Evolutionary conservation across 176 grass and related monocot genomes (phyloP), one percentile per base, ranked within the genome.

Genomic region (Hyparrhenia diplandra): DNA sequence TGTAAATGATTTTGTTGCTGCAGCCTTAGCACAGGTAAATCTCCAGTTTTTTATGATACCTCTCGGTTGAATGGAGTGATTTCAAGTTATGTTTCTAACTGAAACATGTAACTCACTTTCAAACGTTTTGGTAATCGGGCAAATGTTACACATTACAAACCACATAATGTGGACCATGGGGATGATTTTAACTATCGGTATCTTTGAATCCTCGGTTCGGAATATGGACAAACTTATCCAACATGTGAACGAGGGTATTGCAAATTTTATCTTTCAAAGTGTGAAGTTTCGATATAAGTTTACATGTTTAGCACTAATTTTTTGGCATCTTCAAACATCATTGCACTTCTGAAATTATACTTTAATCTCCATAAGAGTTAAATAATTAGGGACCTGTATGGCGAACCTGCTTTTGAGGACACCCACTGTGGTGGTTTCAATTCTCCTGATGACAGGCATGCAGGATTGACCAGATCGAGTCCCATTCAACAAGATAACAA

Each of bases 81-180:
- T 84, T 51, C 2, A 69, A 65, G 67, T 17, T 55, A 51, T 40
- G 34, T 30, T 79, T 75, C 82, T 35, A 69, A 87, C 58, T 78
- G 35, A 90, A 68, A 51, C 29, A 43, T 63, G 47, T 13, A 76
- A 75, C 29, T 60, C 10, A 40, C 16, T 80, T 80, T 37, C 12
- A 71, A 47, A 69, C 82, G 41, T 76, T 88, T 72, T 10, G 21
- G 32, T 66, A 42, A 77, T 85, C 74, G 92, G 94, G 92, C 94
- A 70, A 94, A 97, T 35, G 77, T 97, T 75, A 94, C 92, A 10
- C 92, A 83, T n/a, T 63, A 90, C 89, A 71, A 89, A 94, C 69
- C 94, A 97, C 85, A 92, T 97, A 72, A 97, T 97, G 94, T 97
- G 91, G 91, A 97, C 94, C 32, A 97, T 94, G 92, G 94, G 6